Percentiles rank a stretch among this genome's conserved stretches.
Evolutionary conservation across 2,329 filamentous ascomycete species (phyloP).

Genomic region (Botrytis galanthina): DNA sequence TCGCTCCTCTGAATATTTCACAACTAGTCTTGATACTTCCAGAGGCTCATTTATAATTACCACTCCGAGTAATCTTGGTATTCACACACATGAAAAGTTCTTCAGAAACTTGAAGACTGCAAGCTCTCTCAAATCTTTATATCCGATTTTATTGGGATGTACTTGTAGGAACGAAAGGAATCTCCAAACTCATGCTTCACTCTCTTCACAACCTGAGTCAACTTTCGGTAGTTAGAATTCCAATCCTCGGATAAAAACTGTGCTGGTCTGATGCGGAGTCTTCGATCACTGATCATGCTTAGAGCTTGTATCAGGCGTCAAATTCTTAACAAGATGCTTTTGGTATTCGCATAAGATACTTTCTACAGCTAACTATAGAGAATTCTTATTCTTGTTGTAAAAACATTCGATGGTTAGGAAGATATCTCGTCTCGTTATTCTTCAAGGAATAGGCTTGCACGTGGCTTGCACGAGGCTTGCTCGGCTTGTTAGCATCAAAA

Average conservation of each 20-base stretch:
- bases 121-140: too few species aligned
- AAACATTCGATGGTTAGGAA: background rate
- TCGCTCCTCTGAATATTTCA: background rate
- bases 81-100: background rate
- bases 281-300: background rate
- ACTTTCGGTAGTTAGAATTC: background rate
- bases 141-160: background rate
- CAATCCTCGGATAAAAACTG: background rate
- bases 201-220: background rate
- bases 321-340: background rate
- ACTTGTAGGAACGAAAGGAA: fast-evolving
- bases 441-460: background rate
- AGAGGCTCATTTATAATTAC: background rate
- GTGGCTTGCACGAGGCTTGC: background rate
- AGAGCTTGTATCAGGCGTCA: background rate
- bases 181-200: background rate
- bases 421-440: background rate
- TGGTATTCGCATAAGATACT: fast-evolving
- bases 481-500: background rate
- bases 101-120: too few species aligned
- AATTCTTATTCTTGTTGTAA: background rate
- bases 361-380: background rate
- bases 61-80: background rate
- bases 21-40: background rate
- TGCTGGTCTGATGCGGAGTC: background rate